Evolutionary conservation across 164 flowering plant genomes (phyloP).

Genomic region (Litsea cubeba): DNA sequence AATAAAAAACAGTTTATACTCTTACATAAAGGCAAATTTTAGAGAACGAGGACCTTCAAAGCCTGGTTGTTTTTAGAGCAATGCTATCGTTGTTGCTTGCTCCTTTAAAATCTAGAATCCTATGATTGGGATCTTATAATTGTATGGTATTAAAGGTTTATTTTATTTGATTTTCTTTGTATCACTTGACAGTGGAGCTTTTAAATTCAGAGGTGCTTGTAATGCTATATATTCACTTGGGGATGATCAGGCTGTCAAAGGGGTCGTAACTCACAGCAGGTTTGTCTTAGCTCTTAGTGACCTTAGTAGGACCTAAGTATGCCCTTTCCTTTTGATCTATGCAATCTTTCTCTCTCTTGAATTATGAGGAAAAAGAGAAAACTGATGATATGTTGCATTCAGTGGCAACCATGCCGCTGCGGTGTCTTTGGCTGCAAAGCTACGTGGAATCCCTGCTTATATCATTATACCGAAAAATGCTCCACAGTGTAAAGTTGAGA

Average conservation of each 20-base stretch:
- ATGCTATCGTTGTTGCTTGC: neutral
- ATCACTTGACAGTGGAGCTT: constrained; percentile 60
- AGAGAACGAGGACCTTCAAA: too few species aligned
- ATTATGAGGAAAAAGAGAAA: neutral
- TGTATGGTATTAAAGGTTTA: neutral
- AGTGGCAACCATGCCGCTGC: constrained; percentile 99
- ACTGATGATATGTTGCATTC: constrained; percentile 18
- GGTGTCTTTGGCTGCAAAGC: constrained; percentile 76
- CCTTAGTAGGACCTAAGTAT: neutral
- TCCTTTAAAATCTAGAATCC: neutral
- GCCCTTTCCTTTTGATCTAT: neutral
- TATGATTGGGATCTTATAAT: neutral
- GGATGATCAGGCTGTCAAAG: constrained; percentile 67
- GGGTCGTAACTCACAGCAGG: constrained; percentile 98
- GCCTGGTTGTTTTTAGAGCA: too few species aligned
- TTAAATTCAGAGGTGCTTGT: constrained; percentile 94
- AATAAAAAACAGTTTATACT: too few species aligned
- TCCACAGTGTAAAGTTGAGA: constrained; percentile 88
- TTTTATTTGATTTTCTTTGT: neutral
- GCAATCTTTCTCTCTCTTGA: neutral
- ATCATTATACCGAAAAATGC: constrained; percentile 83
- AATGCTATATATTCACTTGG: constrained; percentile 80
- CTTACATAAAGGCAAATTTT: too few species aligned
- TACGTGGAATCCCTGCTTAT: constrained; percentile 77
- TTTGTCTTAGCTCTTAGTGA: constrained; percentile 17